Evolutionary conservation across 352 stramenopile species (phyloP).

Genomic region (Phytophthora aleatoria): DNA sequence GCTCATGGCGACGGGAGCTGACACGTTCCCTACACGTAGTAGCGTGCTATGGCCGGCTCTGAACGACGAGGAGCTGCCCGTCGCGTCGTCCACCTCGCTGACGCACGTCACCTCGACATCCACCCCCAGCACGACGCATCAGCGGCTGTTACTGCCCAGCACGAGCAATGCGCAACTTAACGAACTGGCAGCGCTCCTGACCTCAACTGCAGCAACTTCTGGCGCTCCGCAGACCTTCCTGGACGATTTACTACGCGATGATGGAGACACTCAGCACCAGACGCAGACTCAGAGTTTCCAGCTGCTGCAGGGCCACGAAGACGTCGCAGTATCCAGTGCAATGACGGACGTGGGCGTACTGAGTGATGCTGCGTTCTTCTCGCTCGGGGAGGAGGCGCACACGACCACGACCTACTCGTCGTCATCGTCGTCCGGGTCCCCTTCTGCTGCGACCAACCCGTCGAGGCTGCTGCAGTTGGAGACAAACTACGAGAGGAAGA

Average conservation of each 20-base stretch:
- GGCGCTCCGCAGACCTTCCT: constrained; percentile 37
- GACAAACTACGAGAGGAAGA: constrained; percentile 75
- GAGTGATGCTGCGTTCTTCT: constrained; percentile 27
- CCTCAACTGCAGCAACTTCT: constrained; percentile 9
- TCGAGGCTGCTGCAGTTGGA: constrained; percentile 54
- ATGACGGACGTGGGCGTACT: constrained; percentile 20
- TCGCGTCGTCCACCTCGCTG: background rate
- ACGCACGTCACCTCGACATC: background rate
- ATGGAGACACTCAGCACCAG: constrained; percentile 21
- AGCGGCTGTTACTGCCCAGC: constrained; percentile 7
- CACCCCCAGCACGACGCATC: constrained; percentile 1
- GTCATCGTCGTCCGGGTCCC: constrained; percentile 12
- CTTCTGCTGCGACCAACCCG: constrained; percentile 12
- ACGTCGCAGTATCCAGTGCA: constrained; percentile 10
- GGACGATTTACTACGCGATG: constrained; percentile 50
- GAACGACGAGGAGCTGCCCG: constrained; percentile 18
- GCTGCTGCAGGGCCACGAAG: constrained; percentile 18
- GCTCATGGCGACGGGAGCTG: constrained; percentile 15
- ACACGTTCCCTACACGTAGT: constrained; percentile 19
- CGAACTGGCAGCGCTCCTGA: constrained; percentile 42
- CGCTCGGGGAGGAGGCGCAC: constrained; percentile 14
- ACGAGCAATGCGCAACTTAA: constrained; percentile 23
- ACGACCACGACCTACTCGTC: constrained; percentile 17
- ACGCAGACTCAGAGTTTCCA: constrained; percentile 11
- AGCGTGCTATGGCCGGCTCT: constrained; percentile 21